Evolutionary conservation across 352 stramenopile species (phyloP).

Genomic region (Elongisporangium senticosum): DNA sequence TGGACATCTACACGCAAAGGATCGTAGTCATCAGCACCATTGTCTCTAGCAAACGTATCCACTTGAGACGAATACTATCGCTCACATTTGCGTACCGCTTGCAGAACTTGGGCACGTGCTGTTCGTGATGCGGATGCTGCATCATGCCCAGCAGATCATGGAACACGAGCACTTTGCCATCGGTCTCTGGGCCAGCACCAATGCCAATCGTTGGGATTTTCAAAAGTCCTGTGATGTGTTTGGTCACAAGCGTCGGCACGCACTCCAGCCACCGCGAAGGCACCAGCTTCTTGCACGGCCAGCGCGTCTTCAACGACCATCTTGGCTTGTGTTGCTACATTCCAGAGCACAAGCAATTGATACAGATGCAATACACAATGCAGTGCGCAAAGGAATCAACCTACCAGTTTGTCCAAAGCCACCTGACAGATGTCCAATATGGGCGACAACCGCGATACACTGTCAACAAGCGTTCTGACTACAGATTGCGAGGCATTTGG

Average conservation of each 20-base stretch:
- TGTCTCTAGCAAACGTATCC: slow-evolving; percentile 88
- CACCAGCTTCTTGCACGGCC: slow-evolving; percentile 92
- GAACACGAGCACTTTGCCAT: slow-evolving; percentile 96
- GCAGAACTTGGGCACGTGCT: slow-evolving; percentile 97
- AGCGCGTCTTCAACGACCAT: slow-evolving; percentile 96
- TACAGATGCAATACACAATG: not conserved
- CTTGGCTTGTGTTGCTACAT: slow-evolving; percentile 68
- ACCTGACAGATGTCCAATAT: slow-evolving; percentile 96
- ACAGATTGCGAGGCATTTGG: not conserved
- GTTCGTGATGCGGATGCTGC: slow-evolving; percentile 96
- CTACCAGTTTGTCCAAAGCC: slow-evolving; percentile 94
- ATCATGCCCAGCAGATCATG: slow-evolving; percentile 98
- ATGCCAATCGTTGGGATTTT: slow-evolving; percentile 99
- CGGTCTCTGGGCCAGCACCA: slow-evolving; percentile 91
- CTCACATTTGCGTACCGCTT: slow-evolving; percentile 97
- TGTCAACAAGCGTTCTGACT: slow-evolving; percentile 66
- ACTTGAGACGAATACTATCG: slow-evolving; percentile 92
- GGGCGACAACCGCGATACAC: slow-evolving; percentile 97
- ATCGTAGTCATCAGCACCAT: not conserved
- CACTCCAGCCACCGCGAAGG: slow-evolving; percentile 92
- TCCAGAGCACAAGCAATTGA: too few relatives aligned
- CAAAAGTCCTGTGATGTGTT: slow-evolving; percentile 92
- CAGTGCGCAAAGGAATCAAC: not conserved
- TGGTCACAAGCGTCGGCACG: slow-evolving; percentile 84
- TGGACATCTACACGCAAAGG: slow-evolving; percentile 47